These are phyloP conservation scores for Pleoardoris graminearum DNA, from an alignment of 2,329 filamentous ascomycete species.

Conservation along the genomic window DNA sequence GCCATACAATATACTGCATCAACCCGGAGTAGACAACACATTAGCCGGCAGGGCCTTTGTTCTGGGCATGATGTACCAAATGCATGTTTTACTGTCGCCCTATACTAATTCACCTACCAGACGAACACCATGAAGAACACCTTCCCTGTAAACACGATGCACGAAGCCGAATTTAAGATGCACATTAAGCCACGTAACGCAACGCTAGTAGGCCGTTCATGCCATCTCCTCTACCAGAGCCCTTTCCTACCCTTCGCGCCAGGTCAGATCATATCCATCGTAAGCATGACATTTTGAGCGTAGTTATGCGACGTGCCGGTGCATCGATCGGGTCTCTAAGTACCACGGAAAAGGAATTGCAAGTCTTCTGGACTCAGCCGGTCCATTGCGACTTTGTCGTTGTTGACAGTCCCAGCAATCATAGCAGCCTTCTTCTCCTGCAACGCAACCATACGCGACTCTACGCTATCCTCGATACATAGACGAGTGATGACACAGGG, in stretches of 20 bases:
- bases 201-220: not conserved
- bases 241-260: not conserved
- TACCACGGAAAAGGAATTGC: conserved; percentile 91
- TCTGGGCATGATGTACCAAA: too few relatives aligned
- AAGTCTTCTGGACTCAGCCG: conserved; percentile 88
- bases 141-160: not conserved
- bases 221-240: not conserved
- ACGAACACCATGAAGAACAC: not conserved
- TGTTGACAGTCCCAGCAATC: conserved; percentile 96
- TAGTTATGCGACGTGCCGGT: too few relatives aligned
- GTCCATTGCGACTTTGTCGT: conserved; percentile 88
- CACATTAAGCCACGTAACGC: not conserved
- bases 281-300: not conserved
- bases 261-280: not conserved
- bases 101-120: not conserved
- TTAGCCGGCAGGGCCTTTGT: too few relatives aligned
- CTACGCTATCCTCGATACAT: conserved; percentile 95
- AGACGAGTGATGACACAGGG: conserved; percentile 93
- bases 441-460: conserved; percentile 90
- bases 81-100: not conserved
- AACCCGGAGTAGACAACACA: too few relatives aligned
- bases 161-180: not conserved
- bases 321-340: conserved; percentile 42
- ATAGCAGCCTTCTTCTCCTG: conserved; percentile 99
- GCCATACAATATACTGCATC: too few relatives aligned